These are phyloP conservation scores for Coniochaeta prunicola DNA, from an alignment of 2,329 filamentous ascomycete genomes.

Conservation along the genomic window DNA sequence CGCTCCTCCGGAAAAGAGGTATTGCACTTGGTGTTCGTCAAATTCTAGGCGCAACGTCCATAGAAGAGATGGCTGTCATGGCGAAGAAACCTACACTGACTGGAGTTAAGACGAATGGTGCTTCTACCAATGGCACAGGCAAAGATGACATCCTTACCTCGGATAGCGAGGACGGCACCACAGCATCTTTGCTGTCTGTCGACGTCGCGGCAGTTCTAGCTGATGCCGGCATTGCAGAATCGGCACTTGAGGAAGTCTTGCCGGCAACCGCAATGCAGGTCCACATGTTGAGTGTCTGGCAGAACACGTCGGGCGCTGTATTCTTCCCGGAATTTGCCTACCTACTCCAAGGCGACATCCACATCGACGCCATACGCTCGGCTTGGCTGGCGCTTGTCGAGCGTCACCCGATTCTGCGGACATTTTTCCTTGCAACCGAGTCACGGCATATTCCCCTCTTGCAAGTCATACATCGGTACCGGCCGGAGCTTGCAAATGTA, in stretches of 20 bases:
- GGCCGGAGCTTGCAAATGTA: not conserved
- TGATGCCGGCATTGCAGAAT: constrained; percentile 28
- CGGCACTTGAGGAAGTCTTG: constrained; percentile 48
- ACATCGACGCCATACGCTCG: constrained; percentile 32
- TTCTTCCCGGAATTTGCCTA: constrained; percentile 73
- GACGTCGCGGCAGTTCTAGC: constrained; percentile 30
- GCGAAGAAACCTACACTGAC: not conserved
- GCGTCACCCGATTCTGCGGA: constrained; percentile 60
- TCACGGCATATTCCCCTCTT: constrained; percentile 44
- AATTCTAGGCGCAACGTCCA: constrained; percentile 58
- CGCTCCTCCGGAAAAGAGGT: constrained; percentile 57
- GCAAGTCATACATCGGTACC: constrained; percentile 48
- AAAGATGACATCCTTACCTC: not conserved
- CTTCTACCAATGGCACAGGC: not conserved
- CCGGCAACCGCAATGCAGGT: constrained; percentile 71
- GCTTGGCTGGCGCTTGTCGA: constrained; percentile 57
- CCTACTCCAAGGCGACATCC: constrained; percentile 32
- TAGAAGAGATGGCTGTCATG: constrained; percentile 52
- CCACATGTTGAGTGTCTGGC: constrained; percentile 75
- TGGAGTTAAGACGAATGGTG: not conserved
- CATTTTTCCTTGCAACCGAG: constrained; percentile 50
- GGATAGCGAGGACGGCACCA: not conserved
- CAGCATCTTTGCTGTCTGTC: constrained; percentile 18
- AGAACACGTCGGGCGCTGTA: constrained; percentile 54
- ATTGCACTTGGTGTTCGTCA: constrained; percentile 62